Evolutionary conservation across 2,329 filamentous ascomycete species (phyloP).

Genomic region (Aaosphaeria arxii): DNA sequence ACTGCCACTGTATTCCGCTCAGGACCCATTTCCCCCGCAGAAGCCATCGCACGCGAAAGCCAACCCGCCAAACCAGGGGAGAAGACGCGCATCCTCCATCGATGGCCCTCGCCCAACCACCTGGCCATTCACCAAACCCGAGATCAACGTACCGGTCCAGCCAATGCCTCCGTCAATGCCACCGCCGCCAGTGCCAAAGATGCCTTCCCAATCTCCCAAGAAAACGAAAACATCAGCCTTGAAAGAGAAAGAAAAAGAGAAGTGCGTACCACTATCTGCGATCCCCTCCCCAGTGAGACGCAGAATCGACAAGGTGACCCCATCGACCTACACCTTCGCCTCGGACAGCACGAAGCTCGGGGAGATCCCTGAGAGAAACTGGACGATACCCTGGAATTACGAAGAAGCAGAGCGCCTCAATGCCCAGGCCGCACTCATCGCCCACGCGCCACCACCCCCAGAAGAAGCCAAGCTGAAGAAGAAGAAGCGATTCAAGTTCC

Average conservation of each 20-base stretch:
- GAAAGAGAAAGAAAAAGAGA: slow-evolving; percentile 1
- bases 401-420: slow-evolving; percentile 42
- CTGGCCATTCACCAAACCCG: slow-evolving; percentile 18
- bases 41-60: slow-evolving; percentile 3
- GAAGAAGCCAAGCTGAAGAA: slow-evolving; percentile 1
- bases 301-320: slow-evolving; percentile 34
- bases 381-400: slow-evolving; percentile 43
- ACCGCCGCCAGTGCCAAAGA: slow-evolving; percentile 3
- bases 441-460: background rate
- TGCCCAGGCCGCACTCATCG: slow-evolving; percentile 32
- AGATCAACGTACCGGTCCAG: slow-evolving; percentile 4
- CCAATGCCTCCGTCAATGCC: slow-evolving; percentile 3
- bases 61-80: slow-evolving; percentile 2
- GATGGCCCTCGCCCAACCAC: slow-evolving; percentile 19
- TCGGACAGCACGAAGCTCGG: slow-evolving; percentile 48
- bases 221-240: slow-evolving; percentile 1
- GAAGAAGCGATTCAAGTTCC: slow-evolving; percentile 13
- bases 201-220: slow-evolving; percentile 3
- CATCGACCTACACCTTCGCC: slow-evolving; percentile 42
- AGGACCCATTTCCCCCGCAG: slow-evolving; percentile 14
- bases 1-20: slow-evolving; percentile 19
- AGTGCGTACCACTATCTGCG: slow-evolving; percentile 4
- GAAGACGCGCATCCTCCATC: slow-evolving; percentile 19
- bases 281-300: slow-evolving; percentile 11
- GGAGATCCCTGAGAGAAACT: slow-evolving; percentile 46